Conservation (phyloP, 1,284 basidiomycete species). For the Puccinia hordei region DNA sequence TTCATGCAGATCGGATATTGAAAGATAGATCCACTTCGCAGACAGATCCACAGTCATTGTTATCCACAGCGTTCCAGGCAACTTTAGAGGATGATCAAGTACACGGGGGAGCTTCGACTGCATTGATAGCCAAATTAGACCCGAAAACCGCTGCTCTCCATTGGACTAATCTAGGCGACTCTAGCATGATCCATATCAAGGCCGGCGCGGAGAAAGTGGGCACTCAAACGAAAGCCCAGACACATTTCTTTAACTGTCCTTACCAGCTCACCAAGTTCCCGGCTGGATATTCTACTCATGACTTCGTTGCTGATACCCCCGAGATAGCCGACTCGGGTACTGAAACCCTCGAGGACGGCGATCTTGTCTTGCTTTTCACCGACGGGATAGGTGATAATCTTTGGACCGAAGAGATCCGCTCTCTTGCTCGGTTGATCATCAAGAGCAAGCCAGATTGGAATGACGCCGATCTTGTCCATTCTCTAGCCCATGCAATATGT, state of each 20-base stretch:
- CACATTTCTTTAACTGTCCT: conserved; percentile 51
- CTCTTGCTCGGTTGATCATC: background rate
- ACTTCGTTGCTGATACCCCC: conserved; percentile 24
- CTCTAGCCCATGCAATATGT: conserved; percentile 13
- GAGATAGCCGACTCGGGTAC: conserved; percentile 23
- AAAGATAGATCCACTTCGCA: background rate
- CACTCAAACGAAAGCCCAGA: conserved; percentile 12
- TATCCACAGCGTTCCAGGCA: conserved; percentile 28
- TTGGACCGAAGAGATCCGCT: conserved; percentile 31
- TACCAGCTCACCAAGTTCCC: conserved; percentile 50
- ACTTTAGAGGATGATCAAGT: conserved; percentile 24
- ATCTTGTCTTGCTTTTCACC: conserved; percentile 40
- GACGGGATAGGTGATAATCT: conserved; percentile 47
- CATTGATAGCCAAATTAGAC: conserved; percentile 34
- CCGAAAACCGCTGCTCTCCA: background rate
- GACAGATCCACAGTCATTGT: background rate
- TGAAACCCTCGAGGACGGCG: conserved; percentile 12
- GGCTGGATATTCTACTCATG: background rate
- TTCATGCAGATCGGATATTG: conserved; percentile 23
- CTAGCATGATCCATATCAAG: conserved; percentile 22
- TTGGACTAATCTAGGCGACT: conserved; percentile 42
- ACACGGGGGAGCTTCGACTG: conserved; percentile 33
- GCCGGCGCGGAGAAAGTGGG: background rate
- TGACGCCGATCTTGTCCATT: conserved; percentile 6
- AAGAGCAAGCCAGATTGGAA: conserved; percentile 1